Evolutionary conservation across 2,329 filamentous ascomycete species (phyloP), one percentile per base, ranked within the genome.

Genomic region (Aspergillus japonicus): DNA sequence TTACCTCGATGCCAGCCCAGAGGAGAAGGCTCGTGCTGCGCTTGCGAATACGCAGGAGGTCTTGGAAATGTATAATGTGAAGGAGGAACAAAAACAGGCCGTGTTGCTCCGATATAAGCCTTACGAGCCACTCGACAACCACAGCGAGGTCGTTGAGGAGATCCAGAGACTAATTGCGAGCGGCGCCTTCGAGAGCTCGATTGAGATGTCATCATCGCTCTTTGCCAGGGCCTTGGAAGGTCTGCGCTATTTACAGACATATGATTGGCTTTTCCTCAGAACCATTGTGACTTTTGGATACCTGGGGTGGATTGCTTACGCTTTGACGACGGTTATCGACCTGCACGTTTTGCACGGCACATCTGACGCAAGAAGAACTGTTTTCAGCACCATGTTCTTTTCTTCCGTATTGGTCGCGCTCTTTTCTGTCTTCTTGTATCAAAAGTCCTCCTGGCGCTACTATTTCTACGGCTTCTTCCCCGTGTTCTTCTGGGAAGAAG

Each of bases 261-360:
- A 99, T 70, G 95, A 99, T 78, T 99, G 95, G 95, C 82, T 99
- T 2, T 99, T 99, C 77, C 80, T 99, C 39, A 85, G 95, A 61
- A 89, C 91, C 2, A 82, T 99, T 53, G 89, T 99, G 61, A 97
- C 95, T 2, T 73, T 90, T 12, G 95, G 95, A 19, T 99, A 98
- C 70, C 79, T 98, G 7, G 95, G 95, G 21, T 99, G 94, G 94
- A 96, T 98, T 71, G 89, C 90, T 1, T 99, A 93, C 75, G 92
- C 93, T 2, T 80, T 96, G 54, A 95, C 92, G 0, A 96, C 89
- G 0, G 92, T 98, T 51, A 83, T 98, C 62, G 90, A 96, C 71
- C 80, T 93, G 55, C 92, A 96, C 75, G 91, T 99, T 54, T 80
- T 98, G 26, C 87, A 92, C 65, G 87, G 87, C 35, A 83, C 83